Evolutionary conservation across 1,284 basidiomycete species (phyloP), one percentile per base, ranked within the genome.

Genomic region (Tetrapyrgos nigripes): DNA sequence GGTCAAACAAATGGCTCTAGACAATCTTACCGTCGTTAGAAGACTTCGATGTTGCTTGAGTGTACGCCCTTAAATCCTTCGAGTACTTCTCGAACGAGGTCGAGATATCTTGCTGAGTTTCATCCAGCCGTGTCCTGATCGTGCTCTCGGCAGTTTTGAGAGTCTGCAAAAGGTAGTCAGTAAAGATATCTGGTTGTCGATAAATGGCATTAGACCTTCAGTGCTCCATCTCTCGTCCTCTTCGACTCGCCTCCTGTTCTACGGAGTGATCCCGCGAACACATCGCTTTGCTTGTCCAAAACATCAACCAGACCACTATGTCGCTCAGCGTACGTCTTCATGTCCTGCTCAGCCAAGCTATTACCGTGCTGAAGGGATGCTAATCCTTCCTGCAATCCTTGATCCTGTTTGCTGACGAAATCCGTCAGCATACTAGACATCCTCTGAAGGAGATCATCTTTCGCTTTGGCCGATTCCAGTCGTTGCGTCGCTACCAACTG

Each of bases 381-480:
- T 50, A 94, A 79, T 1, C 86, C 83, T 13, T 85, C 82, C 21
- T 82, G 79, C 46, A 96, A 76, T n/a, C 85, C 84, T 19, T 82
- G 78, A 66, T 95, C 89, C 31, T 92, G 85, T 48, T 88, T 81
- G 26, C 83, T 76, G 11, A 88, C 82, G 70, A 91, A 95, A 19
- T 86, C 87, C 21, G 83, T 83, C 2, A 97, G 76, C 61, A 95
- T 77, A 5, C 78, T 78, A 0, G 91, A 89, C 57, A 97, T 81
- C 35, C 87, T 87, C 48, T 88, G 82, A 43, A 94, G 75, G 5
- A 97, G 74, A 48, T 91, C 88, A 37, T 88, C 86, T 63, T 88
- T 89, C 2, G 91, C 83, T 52, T 81, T 83, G 27, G 87, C 83
- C 0, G 87, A 83, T 62, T 86, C 89, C 4, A 73, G 69, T 68